Base-by-base conservation (phyloP, 306 rosid species). In the Trifolium fragiferum region DNA sequence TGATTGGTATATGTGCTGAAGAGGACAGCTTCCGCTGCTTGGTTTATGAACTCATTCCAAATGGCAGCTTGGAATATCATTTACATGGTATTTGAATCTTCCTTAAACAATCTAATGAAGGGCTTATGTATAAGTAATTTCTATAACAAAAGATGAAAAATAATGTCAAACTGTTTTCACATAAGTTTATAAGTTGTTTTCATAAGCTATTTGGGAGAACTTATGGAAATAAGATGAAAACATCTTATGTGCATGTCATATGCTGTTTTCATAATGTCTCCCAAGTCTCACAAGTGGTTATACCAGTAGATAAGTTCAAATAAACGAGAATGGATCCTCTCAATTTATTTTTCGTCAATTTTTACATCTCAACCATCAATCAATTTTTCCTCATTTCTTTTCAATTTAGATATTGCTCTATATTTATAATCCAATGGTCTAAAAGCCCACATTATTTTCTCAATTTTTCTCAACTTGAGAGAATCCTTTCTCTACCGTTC, bases 51-150 rank as follows among this genome's bases (percentile, higher is more conserved):
- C 92, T 92, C 64, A 74, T 92, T 79, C 86, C 93, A 73, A 92
- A 92, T 74, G 95, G 96, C 75, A 92, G 98, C 38, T 86, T 92
- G 76, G 98, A 92, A 82, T 92, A 88, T 68, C 96, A 92, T 78
- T 84, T 92, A 68, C 96, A 92, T 83, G 98, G 98, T 92, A 72
- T 44, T 75, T 73, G 15, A 66, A 54, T 73, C 11, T 77, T 61
- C 53, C 70, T 51, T 44, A 49, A 49, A 49, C 55, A 49, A n/a
- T 21, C 10, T 49, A 49, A n/a, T n/a, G n/a, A 49, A 49, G 18
- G 18, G 55, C 55, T 49, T 5, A 15, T 49, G 55, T 15, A 49
- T 49, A 15, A 14, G 53, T 46, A 1, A 14, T 46, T 46, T 46
- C 53, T 14, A 46, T 14, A 6, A 15, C 54, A 15, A n/a, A 47